A percentile compares a stretch with the other conserved stretches of the same genome.
Conservation (phyloP, 257 asterid species). For the Anisodus acutangulus region DNA sequence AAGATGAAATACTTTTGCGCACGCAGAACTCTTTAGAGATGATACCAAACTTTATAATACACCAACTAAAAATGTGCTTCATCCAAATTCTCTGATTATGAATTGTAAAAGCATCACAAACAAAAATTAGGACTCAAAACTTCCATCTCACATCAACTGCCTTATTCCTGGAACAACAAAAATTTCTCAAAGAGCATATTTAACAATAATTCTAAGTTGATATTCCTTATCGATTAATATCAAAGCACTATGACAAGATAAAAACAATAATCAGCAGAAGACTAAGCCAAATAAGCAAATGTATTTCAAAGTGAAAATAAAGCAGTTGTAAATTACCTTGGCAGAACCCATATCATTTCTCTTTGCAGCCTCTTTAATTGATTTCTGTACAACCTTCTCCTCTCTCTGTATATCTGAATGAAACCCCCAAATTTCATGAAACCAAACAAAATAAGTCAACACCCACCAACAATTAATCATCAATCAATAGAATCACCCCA, state of each 20-base stretch:
- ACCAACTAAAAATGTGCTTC: neutral
- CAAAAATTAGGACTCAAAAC: neutral
- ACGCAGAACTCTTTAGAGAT: neutral
- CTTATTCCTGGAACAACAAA: neutral
- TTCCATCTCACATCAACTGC: neutral
- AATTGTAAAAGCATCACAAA: neutral
- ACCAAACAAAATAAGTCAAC: neutral
- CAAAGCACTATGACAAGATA: neutral
- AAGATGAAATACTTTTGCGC: neutral
- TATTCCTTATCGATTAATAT: neutral
- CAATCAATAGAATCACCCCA: neutral
- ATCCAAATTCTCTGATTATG: neutral
- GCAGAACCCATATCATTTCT: conserved; percentile 97
- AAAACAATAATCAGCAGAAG: neutral
- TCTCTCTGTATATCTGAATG: conserved; percentile 89
- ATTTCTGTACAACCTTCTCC: conserved; percentile 91
- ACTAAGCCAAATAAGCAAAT: neutral
- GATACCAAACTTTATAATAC: neutral
- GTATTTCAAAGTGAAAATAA: too few relatives aligned
- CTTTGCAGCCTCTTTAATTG: conserved; percentile 92
- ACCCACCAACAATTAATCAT: too few relatives aligned
- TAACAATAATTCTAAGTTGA: neutral
- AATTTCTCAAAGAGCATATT: neutral
- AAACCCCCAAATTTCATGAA: neutral
- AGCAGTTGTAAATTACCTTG: conserved; percentile 56